Conservation (phyloP, 2,329 filamentous ascomycete genomes). For the Fusarium citri region DNA sequence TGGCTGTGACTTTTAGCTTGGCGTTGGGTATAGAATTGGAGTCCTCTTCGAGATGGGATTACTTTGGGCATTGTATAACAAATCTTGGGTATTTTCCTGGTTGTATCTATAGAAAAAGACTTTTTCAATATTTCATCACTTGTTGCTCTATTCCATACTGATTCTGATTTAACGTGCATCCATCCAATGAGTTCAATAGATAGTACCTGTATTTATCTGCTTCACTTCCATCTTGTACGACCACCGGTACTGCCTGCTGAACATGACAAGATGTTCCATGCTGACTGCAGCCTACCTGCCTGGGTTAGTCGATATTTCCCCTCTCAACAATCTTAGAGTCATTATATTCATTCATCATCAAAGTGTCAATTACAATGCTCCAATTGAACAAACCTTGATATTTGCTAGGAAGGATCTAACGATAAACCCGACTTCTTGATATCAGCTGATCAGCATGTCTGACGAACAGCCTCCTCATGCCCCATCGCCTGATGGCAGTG, state of each 20-base stretch:
- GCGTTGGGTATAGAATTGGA: slow-evolving; percentile 27
- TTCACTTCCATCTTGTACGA: neutral
- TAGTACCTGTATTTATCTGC: neutral
- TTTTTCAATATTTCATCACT: neutral
- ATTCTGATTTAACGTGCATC: neutral
- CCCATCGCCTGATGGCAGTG: slow-evolving; percentile 18
- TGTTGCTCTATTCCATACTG: neutral
- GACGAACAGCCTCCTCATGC: neutral
- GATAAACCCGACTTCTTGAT: neutral
- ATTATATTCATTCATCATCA: neutral
- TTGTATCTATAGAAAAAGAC: neutral
- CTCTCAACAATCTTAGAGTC: neutral
- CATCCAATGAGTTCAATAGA: neutral
- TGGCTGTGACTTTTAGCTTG: slow-evolving; percentile 29
- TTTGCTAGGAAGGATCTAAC: neutral
- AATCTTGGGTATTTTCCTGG: neutral
- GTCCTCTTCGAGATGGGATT: neutral
- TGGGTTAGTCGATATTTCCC: neutral
- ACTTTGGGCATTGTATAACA: slow-evolving; percentile 26
- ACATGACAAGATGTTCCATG: neutral
- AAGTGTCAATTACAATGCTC: neutral
- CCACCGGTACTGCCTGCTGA: neutral
- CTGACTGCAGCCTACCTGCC: neutral
- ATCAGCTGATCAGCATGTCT: neutral
- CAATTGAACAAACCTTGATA: neutral